phyloP scores from a whole-genome alignment of 345 rosid genomes.

The Arabis alpina region DNA sequence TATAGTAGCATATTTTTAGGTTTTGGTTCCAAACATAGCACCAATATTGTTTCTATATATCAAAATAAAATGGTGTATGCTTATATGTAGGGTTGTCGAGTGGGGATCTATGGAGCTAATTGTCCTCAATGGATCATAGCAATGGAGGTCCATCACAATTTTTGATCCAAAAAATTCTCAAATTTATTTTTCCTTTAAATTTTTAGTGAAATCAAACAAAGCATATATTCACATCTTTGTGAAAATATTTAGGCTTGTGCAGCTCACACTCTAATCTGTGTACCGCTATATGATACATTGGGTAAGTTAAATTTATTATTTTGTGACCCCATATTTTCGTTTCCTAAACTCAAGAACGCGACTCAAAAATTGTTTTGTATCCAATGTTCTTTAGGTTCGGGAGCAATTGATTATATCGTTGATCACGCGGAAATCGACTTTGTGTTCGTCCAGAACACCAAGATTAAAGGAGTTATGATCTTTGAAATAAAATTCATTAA shows the following conservation, averaged over 20 bases:
- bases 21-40: background rate
- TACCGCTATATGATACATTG: constrained; percentile 94
- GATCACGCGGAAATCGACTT: constrained; percentile 85
- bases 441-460: constrained; percentile 83
- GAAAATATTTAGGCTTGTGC: constrained; percentile 67
- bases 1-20: background rate
- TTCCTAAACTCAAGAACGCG: background rate
- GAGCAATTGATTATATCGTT: constrained; percentile 82
- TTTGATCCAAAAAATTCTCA: background rate
- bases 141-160: constrained; percentile 69
- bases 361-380: no score
- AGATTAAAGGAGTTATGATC: constrained; percentile 60
- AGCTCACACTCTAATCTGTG: constrained; percentile 81
- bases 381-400: constrained; percentile 59
- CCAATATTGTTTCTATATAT: background rate
- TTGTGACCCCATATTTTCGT: background rate
- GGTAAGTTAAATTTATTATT: constrained; percentile 50
- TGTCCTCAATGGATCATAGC: constrained; percentile 96
- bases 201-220: background rate
- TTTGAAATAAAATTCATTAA: constrained; percentile 10
- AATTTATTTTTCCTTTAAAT: background rate
- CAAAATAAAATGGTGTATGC: constrained; percentile 7
- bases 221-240: background rate
- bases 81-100: constrained; percentile 63
- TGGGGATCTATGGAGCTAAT: constrained; percentile 91